Percentiles rank a stretch among this genome's conserved stretches.
Conservation (phyloP, 83 land plant genomes). For the Picea mariana region DNA sequence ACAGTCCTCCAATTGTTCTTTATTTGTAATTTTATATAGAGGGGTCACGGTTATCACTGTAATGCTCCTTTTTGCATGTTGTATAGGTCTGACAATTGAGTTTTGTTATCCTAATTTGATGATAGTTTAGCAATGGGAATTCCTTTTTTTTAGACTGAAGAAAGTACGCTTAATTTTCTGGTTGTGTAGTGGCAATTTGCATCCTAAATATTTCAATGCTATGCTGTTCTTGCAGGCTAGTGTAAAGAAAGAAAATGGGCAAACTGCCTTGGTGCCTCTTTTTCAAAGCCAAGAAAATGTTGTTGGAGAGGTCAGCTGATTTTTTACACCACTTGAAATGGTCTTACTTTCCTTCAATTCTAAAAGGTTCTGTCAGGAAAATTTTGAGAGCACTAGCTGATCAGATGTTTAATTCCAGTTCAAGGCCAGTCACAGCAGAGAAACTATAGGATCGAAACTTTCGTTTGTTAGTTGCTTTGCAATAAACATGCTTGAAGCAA, state of each 20-base stretch:
- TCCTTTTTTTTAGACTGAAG: no score
- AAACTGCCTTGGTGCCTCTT: constrained; percentile 74
- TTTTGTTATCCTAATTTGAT: no score
- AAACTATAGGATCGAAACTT: neutral
- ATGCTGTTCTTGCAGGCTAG: constrained; percentile 45
- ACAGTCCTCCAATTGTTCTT: no score
- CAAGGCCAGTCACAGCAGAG: neutral
- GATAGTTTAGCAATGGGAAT: no score
- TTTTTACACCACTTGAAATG: neutral
- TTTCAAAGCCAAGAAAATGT: constrained; percentile 93
- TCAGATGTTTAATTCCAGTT: neutral
- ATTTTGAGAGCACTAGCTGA: neutral
- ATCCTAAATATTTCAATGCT: no score
- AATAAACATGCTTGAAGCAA: constrained; percentile 12
- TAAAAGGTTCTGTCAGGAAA: neutral
- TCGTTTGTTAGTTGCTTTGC: neutral
- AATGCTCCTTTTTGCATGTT: no score
- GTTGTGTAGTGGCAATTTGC: no score
- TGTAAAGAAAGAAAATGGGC: constrained; percentile 93
- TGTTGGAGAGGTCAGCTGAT: constrained; percentile 70
- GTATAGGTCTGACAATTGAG: no score
- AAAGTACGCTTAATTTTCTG: no score
- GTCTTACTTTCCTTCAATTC: constrained; percentile 15
- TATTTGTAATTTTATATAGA: no score
- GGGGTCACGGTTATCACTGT: no score